phyloP scores from a whole-genome alignment of 192 early-diverging fungal genomes.

The Spizellomyces sp. region DNA sequence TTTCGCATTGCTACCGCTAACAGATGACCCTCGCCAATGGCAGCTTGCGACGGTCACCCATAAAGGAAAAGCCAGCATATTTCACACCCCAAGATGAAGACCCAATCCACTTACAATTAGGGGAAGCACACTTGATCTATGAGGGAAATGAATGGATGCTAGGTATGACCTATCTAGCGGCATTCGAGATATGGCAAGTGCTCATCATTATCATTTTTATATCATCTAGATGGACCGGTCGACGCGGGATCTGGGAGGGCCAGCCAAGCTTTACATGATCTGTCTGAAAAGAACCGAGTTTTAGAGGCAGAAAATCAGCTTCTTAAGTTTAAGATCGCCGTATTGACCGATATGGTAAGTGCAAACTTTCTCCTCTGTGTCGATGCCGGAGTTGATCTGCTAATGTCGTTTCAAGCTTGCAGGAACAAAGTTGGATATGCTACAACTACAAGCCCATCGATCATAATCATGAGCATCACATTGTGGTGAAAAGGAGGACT shows the following conservation, averaged over 20 bases:
- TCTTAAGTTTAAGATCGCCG: constrained; percentile 35
- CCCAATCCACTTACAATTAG: constrained; percentile 12
- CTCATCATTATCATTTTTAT: not conserved
- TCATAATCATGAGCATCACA: not conserved
- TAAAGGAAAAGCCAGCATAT: not conserved
- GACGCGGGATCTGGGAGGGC: not conserved
- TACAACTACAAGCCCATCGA: constrained; percentile 14
- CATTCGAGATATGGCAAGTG: not conserved
- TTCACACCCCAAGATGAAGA: not conserved
- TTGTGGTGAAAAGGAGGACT: not conserved
- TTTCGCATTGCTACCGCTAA: not conserved
- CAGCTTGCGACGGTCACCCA: not conserved
- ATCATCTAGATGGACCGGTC: constrained; percentile 5
- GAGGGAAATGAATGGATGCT: constrained; percentile 18
- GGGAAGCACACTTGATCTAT: constrained; percentile 13
- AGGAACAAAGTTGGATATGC: constrained; percentile 26
- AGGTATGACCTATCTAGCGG: not conserved
- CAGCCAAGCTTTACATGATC: constrained; percentile 12
- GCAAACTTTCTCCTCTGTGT: not conserved
- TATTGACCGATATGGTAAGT: constrained; percentile 35
- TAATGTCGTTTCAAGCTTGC: constrained; percentile 11
- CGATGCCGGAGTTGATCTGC: not conserved
- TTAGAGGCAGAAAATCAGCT: constrained; percentile 46
- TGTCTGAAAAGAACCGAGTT: constrained; percentile 35
- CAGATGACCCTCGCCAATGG: not conserved